These are phyloP conservation scores for Ascochyta rabiei DNA, from an alignment of 2,329 filamentous ascomycete species.

Conservation along the genomic window DNA sequence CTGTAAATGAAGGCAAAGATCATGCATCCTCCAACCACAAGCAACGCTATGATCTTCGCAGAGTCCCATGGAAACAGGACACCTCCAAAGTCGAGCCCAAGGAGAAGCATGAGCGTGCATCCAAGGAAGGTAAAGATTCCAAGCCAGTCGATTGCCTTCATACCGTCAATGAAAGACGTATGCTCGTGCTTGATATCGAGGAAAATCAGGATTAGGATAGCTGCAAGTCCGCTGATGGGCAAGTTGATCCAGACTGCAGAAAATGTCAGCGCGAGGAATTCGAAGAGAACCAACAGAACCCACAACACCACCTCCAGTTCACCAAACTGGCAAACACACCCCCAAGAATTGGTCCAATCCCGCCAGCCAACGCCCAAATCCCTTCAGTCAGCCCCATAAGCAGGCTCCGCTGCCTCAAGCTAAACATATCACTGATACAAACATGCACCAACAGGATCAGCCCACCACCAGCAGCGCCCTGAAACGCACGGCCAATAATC, in stretches of 20 bases:
- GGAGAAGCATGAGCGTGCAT: constrained; percentile 58
- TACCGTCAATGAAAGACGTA: constrained; percentile 55
- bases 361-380: constrained; percentile 62
- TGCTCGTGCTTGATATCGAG: constrained; percentile 62
- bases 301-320: constrained; percentile 60
- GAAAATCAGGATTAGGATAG: constrained; percentile 58
- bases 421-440: constrained; percentile 68
- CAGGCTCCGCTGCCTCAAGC: constrained; percentile 58
- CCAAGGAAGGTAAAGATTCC: constrained; percentile 59
- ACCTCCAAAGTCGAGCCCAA: constrained; percentile 62
- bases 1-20: constrained; percentile 62
- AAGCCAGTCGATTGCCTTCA: constrained; percentile 61
- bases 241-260: constrained; percentile 60
- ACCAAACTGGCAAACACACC: constrained; percentile 56
- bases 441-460: constrained; percentile 68
- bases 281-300: constrained; percentile 7
- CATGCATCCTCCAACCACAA: constrained; percentile 58
- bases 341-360: constrained; percentile 60
- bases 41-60: constrained; percentile 60
- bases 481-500: constrained; percentile 65
- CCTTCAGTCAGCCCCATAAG: constrained; percentile 59
- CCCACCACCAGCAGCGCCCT: constrained; percentile 68
- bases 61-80: constrained; percentile 60
- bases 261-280: neutral
- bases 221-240: constrained; percentile 57